Evolutionary conservation across 768 basidiomycete species (phyloP).

Genomic region (Atractiella rhizophila): DNA sequence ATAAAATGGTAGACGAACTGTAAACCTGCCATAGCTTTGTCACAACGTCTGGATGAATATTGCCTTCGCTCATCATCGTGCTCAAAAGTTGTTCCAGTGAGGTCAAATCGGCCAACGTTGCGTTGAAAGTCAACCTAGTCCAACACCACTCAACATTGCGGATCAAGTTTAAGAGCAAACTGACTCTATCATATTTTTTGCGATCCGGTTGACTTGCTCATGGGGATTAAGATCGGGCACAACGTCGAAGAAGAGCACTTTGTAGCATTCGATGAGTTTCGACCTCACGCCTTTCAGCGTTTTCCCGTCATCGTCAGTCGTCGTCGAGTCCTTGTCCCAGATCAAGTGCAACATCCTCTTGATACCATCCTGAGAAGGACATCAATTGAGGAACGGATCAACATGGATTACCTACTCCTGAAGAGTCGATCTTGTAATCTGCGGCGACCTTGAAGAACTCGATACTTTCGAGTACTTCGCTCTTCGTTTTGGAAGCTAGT

Average conservation of each 20-base stretch:
- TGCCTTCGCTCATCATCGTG: constrained; percentile 74
- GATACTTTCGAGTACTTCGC: constrained; percentile 27
- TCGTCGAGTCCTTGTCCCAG: constrained; percentile 79
- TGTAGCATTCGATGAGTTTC: constrained; percentile 67
- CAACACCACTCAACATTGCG: not conserved
- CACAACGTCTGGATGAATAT: constrained; percentile 60
- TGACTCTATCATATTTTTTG: constrained; percentile 92
- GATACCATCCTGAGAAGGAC: constrained; percentile 39
- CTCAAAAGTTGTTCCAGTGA: constrained; percentile 91
- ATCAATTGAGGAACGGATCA: constrained; percentile 3
- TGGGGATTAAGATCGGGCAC: constrained; percentile 40
- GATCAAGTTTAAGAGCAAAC: constrained; percentile 12
- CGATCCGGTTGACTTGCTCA: constrained; percentile 67
- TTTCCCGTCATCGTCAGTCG: constrained; percentile 45
- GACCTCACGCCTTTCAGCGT: constrained; percentile 73
- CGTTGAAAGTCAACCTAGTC: constrained; percentile 58
- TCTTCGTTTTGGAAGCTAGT: constrained; percentile 43
- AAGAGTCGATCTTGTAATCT: constrained; percentile 52
- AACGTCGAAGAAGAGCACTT: constrained; percentile 64
- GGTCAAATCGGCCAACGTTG: constrained; percentile 80
- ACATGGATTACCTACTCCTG: constrained; percentile 31
- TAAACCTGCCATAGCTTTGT: constrained; percentile 90
- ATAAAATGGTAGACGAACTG: constrained; percentile 33
- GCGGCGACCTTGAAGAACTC: constrained; percentile 62
- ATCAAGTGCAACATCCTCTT: constrained; percentile 92